Base-by-base conservation (phyloP, 2,329 filamentous ascomycete species). In the Colletotrichum sojae region DNA sequence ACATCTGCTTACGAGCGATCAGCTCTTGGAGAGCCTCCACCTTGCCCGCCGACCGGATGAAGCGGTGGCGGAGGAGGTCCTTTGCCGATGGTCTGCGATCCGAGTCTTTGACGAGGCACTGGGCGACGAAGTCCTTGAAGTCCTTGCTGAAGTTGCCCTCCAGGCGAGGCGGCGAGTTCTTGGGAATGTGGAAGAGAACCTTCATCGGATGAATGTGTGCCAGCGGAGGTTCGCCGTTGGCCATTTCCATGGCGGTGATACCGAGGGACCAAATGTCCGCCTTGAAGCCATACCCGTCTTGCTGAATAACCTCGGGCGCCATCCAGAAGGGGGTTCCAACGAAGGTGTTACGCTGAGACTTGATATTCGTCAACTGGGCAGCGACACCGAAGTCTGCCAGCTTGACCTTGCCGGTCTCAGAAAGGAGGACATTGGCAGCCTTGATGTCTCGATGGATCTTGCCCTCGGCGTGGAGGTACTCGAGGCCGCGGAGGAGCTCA, bases 371-470 rank as follows among this genome's bases (percentile, higher is more conserved):
- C 75, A 99, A 86, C 80, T 99, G 96, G 36, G 96, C 95, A 8
- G 96, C 96, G 49, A 99, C 96, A 69, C 96, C 96, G 78, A 99
- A 99, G 81, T 99, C 95, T 48, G 95, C 95, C 73, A 98, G 86
- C 85, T 98, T 98, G 78, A 98, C 95, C 77, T 94, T 95, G 76
- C 95, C 95, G 4, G 88, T 86, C 74, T 95, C 92, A 0, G 94
- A 96, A n/a, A 98, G 86, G n/a, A 98, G 87, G 39, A 98, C 90
- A 73, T 98, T 98, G 67, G 95, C 95, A 16, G 95, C 95, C 81
- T 98, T 98, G 84, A 98, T 97, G 76, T 98, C 95, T 74, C 95
- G 89, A 78, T 98, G 95, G 60, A 98, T 97, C 80, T 98, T 98
- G 71, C 95, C 95, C 76, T 97, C 95, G 66, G 88, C 90, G 77